Evolutionary conservation across 345 rosid genomes (phyloP).

Genomic region (Turritis glabra): DNA sequence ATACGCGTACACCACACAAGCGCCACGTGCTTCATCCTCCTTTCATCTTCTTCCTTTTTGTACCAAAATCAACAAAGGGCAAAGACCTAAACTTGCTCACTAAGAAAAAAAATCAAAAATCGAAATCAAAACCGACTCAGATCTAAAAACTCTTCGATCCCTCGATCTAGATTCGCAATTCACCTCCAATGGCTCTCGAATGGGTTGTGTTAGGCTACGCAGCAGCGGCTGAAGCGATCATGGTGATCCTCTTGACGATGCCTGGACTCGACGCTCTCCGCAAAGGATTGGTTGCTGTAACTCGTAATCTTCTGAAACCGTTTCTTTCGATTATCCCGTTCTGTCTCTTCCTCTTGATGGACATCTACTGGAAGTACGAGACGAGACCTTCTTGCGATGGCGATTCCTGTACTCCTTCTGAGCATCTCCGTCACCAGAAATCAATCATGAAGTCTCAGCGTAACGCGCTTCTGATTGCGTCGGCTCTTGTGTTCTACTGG

Average conservation of each 20-base stretch:
- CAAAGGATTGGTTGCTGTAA: slow-evolving; percentile 69
- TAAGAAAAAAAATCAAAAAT: slow-evolving; percentile 24
- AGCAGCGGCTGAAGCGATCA: slow-evolving; percentile 87
- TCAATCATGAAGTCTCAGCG: slow-evolving; percentile 89
- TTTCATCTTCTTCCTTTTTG: not conserved
- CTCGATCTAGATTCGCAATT: not conserved
- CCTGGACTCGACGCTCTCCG: slow-evolving; percentile 81
- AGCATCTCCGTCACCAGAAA: slow-evolving; percentile 89
- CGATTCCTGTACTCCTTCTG: slow-evolving; percentile 70
- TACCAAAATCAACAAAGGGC: slow-evolving; percentile 14
- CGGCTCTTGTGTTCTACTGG: slow-evolving; percentile 86
- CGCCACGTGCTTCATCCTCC: slow-evolving; percentile 32
- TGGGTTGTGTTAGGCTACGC: slow-evolving; percentile 91
- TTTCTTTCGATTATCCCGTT: slow-evolving; percentile 81
- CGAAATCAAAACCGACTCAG: slow-evolving; percentile 27
- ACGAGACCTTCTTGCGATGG: slow-evolving; percentile 68
- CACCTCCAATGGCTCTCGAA: slow-evolving; percentile 71
- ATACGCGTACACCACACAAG: slow-evolving; percentile 23
- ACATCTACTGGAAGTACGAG: slow-evolving; percentile 95
- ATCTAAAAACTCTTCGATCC: slow-evolving; percentile 3
- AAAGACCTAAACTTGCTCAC: slow-evolving; percentile 22
- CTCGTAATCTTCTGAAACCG: slow-evolving; percentile 81
- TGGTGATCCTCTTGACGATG: slow-evolving; percentile 79
- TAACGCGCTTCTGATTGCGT: slow-evolving; percentile 73
- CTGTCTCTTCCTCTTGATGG: slow-evolving; percentile 83